A percentile compares a stretch with the other conserved stretches of the same genome.
These are phyloP conservation scores for Trypanosoma congolense DNA, from an alignment of 208 protist species.

Conservation along the genomic window DNA sequence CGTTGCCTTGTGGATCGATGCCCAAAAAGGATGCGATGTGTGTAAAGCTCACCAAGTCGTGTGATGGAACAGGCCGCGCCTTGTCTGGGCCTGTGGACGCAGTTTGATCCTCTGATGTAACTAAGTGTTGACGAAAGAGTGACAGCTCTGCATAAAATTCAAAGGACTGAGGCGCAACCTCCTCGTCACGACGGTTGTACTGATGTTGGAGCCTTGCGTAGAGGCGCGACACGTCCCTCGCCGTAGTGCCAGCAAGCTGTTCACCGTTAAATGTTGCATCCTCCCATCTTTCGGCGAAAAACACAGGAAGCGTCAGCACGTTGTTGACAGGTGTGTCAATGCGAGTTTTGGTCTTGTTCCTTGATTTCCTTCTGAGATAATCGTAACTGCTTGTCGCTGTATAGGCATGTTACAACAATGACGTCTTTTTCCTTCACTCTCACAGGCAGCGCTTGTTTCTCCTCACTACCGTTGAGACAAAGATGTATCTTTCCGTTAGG, in stretches of 20 bases:
- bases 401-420: conserved; percentile 57
- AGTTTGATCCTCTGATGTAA: conserved; percentile 18
- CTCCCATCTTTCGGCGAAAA: conserved; percentile 40
- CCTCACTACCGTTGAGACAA: conserved; percentile 38
- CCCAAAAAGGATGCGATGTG: conserved; percentile 48
- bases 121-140: conserved; percentile 48
- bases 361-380: conserved; percentile 42
- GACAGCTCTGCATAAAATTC: conserved; percentile 86
- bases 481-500: conserved; percentile 64
- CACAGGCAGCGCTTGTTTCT: conserved; percentile 44
- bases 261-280: conserved; percentile 53
- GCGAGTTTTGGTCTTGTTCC: conserved; percentile 43
- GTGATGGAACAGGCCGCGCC: conserved; percentile 29
- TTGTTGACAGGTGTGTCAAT: conserved; percentile 47
- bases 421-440: conserved; percentile 53
- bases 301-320: conserved; percentile 54
- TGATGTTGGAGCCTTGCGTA: conserved; percentile 43
- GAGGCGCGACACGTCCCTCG: conserved; percentile 40
- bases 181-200: conserved; percentile 17
- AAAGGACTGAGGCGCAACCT: conserved; percentile 33
- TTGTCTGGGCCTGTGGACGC: conserved; percentile 1
- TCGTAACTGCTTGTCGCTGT: conserved; percentile 50
- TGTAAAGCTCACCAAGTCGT: conserved; percentile 66
- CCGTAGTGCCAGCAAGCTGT: conserved; percentile 26
- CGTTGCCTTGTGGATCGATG: conserved; percentile 43